Evolutionary conservation across 371 early-diverging fungal species (phyloP).

Genomic region (Neoconidiobolus thromboides): DNA sequence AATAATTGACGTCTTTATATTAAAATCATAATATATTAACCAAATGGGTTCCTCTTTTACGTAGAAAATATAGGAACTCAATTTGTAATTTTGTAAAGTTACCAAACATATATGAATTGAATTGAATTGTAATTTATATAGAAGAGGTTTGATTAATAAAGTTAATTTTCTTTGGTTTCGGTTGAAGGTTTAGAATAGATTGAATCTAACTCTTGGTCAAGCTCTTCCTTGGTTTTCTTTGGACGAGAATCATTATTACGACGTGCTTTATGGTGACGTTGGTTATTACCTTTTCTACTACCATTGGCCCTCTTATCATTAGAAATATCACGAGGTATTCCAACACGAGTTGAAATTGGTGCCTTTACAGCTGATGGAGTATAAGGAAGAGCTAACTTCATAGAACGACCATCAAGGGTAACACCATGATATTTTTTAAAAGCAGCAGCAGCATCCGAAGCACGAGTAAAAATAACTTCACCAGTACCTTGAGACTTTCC

Average conservation of each 20-base stretch:
- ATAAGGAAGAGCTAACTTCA: slow-evolving; percentile 49
- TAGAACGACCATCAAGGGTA: slow-evolving; percentile 48
- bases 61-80: too few relatives aligned
- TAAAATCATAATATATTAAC: too few relatives aligned
- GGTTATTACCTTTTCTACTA: slow-evolving; percentile 12
- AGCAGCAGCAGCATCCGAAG: slow-evolving; percentile 33
- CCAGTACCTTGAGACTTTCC: slow-evolving; percentile 56
- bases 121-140: too few relatives aligned
- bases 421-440: slow-evolving; percentile 43
- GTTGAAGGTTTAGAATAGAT: too few relatives aligned
- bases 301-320: slow-evolving; percentile 7
- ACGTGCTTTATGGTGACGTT: slow-evolving; percentile 2
- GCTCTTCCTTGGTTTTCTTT: slow-evolving; percentile 29
- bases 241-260: slow-evolving; percentile 16
- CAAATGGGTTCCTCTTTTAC: too few relatives aligned
- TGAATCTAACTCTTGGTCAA: slow-evolving; percentile 50
- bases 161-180: too few relatives aligned
- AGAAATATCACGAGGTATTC: background rate
- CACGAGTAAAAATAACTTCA: slow-evolving; percentile 33
- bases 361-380: slow-evolving; percentile 13
- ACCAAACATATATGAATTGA: too few relatives aligned
- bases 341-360: background rate
- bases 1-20: too few relatives aligned
- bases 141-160: too few relatives aligned
- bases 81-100: too few relatives aligned